phyloP scores from a whole-genome alignment of 1,139 yeast species.

The Scheffersomyces illinoinensis region DNA sequence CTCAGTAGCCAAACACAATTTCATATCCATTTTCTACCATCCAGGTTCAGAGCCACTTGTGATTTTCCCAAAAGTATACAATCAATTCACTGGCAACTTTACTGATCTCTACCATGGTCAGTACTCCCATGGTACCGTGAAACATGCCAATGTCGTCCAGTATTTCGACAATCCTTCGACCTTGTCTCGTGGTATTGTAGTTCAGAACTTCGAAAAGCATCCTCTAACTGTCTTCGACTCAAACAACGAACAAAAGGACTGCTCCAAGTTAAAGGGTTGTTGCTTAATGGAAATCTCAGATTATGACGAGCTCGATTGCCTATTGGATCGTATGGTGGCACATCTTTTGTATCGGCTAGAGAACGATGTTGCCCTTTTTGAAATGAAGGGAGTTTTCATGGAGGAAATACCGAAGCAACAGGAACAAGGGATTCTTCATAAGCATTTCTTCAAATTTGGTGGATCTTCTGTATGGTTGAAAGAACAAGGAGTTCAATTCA shows the following conservation, averaged over 20 bases:
- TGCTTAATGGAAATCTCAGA: not conserved
- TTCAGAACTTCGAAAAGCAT: not conserved
- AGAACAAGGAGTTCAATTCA: constrained; percentile 45
- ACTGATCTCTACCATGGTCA: not conserved
- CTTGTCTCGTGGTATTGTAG: not conserved
- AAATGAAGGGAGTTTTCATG: constrained; percentile 1
- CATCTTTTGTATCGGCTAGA: not conserved
- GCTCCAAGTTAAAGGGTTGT: not conserved
- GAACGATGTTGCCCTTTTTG: not conserved
- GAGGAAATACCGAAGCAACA: not conserved
- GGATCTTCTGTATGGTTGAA: constrained; percentile 53
- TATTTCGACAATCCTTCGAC: not conserved
- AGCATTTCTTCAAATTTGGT: constrained; percentile 17
- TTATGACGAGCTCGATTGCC: not conserved
- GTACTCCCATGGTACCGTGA: not conserved
- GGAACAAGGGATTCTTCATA: not conserved
- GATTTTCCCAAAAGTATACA: not conserved
- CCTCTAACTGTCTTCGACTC: not conserved
- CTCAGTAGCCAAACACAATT: not conserved
- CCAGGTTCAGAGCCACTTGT: not conserved
- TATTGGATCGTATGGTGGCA: not conserved
- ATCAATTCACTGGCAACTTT: not conserved
- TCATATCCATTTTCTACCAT: not conserved
- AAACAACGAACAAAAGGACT: not conserved
- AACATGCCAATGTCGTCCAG: not conserved